Base-by-base conservation (phyloP, 257 asterid genomes). In the Solanum virginianum region DNA sequence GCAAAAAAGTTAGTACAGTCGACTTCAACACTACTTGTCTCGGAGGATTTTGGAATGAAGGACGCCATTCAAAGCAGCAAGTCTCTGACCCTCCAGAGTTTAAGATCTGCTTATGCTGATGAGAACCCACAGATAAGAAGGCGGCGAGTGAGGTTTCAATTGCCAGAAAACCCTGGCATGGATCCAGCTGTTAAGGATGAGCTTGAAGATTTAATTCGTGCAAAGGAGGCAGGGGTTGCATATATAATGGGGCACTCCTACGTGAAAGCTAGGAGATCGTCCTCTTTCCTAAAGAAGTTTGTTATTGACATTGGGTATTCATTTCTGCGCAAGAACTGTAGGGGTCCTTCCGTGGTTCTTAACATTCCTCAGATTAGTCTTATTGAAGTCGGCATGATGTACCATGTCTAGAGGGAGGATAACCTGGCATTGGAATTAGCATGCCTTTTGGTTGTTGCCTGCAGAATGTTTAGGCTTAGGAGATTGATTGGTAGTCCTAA, bases 301-400 rank as follows among this genome's bases (percentile, higher is more conserved):
- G 91, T 86, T 75, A 84, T 90, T n/a, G 85, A 90, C 36, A 39
- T 87, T 11, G 90, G 84, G 1, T 90, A 87, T 75, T 80, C 88
- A 47, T 90, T 88, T 63, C 83, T 90, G 49, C 86, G 89, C 87
- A 85, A 87, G 92, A 90, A 88, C 63, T 84, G 84, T 36, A 81
- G 91, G 85, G 90, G 88, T 22, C 88, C 90, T 29, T 83, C 85
- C 26, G 88, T 85, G 68, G 89, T 74, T 60, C 80, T 90, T n/a
- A 88, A 87, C 81, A 75, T 87, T 39, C 92, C 92, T 87, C 90
- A 85, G 45, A 70, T 79, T 81, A 85, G 88, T 47, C 65, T 90
- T 81, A 80, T 90, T 53, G 91, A 90, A 84, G 92, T 90, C 36
- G 92, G 92, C 10, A 87, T 90, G 91, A 82, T 87, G 32, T 90